Evolutionary conservation across 176 grass and related monocot genomes (phyloP).

Genomic region (Microstegium vimineum): DNA sequence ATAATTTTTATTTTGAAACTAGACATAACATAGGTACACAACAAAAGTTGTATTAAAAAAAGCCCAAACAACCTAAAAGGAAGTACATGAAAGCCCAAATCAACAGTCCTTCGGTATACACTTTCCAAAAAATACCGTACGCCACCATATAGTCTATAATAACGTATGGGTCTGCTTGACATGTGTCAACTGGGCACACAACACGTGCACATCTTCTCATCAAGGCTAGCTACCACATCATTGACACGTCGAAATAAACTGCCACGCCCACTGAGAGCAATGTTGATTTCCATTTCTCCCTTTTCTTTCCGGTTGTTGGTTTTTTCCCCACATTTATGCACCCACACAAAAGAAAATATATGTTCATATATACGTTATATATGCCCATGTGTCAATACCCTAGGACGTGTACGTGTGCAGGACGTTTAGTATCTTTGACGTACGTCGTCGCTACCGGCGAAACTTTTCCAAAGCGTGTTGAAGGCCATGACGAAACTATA

Average conservation of each 20-base stretch:
- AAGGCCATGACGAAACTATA: conserved; percentile 22
- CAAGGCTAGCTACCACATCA: neutral
- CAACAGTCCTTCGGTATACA: too few species aligned
- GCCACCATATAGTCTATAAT: neutral
- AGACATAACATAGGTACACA: too few species aligned
- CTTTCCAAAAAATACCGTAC: too few species aligned
- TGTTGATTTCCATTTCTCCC: neutral
- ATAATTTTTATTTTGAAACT: too few species aligned
- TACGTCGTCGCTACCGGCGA: neutral
- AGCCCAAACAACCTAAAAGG: too few species aligned
- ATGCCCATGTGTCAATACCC: conserved; percentile 3
- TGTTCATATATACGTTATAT: neutral
- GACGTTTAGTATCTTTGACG: neutral
- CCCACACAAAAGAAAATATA: neutral
- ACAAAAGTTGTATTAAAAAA: too few species aligned
- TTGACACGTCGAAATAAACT: conserved; percentile 14
- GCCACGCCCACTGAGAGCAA: neutral
- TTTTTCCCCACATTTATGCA: neutral
- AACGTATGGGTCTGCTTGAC: neutral
- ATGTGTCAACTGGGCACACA: neutral
- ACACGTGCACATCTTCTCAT: conserved; percentile 4
- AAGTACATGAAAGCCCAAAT: too few species aligned
- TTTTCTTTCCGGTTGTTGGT: neutral
- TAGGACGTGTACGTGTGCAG: conserved; percentile 19
- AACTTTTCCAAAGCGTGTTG: conserved; percentile 6